Base-by-base conservation (phyloP, 208 protist species). In the Strigomonas culicis region DNA sequence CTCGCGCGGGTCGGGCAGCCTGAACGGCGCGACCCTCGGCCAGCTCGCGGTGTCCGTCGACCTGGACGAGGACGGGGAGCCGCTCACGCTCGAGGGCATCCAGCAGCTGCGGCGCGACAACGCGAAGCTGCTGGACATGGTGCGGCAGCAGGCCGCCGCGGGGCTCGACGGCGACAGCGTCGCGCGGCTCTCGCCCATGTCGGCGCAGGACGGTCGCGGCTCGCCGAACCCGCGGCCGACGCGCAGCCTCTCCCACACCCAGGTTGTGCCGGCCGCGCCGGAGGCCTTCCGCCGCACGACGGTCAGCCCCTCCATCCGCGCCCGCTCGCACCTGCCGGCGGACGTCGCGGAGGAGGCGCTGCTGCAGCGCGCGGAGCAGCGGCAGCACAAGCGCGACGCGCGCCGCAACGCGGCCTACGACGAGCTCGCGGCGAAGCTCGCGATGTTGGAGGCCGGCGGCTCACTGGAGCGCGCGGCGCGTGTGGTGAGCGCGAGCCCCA, bases 101-200 rank as follows among this genome's bases (percentile, higher is more conserved):
- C 72, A 72, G 44, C 84, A 86, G 52, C 68, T 91, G 59, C 70
- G 75, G 65, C 78, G 76, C 51, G 81, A 88, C 59, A 79, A 78
- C 56, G 70, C 73, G 21, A 88, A 86, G 57, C 57, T 91, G 30
- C 74, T 86, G 4, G 81, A 86, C 49, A 77, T 88, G 71, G 64
- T 86, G 13, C 75, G 71, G 15, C 62, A 73, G 53, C 80, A 91
- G 64, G 64, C 65, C 31, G 69, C 77, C 52, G 79, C 73, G 27
- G 75, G 86, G 50, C 66, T 86, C 30, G 78, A 83, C 24, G 68
- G 66, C 19, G 61, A 68, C 19, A 73, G 68, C 19, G 57, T 66
- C 10, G 77, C 73, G 58, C 72, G 74, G 28, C 65, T 82, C 24
- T 75, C 67, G 0, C 74, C 79, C 24, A n/a, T 76, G 31, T 13